These are phyloP conservation scores for Aleurites moluccanus DNA, from an alignment of 441 rosid species.

Conservation along the genomic window DNA sequence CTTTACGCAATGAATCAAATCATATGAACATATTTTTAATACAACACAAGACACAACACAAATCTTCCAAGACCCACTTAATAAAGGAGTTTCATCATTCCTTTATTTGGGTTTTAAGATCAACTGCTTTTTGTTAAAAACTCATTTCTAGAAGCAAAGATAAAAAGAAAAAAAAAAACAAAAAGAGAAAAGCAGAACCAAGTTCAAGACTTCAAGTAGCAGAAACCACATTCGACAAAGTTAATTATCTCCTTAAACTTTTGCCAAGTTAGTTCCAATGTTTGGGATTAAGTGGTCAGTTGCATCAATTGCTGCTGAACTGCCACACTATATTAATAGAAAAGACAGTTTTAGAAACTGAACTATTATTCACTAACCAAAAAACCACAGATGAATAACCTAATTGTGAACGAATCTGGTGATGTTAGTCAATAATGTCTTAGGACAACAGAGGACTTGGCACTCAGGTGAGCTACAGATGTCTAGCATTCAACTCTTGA, in stretches of 20 bases:
- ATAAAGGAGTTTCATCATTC: not conserved
- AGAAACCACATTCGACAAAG: too few relatives aligned
- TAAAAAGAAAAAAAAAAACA: not conserved
- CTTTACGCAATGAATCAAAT: conserved; percentile 1
- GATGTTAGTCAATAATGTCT: too few relatives aligned
- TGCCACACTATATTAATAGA: not conserved
- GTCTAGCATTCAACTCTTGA: too few relatives aligned
- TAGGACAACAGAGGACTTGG: too few relatives aligned
- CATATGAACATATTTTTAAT: not conserved
- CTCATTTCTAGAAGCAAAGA: not conserved
- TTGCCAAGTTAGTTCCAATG: too few relatives aligned
- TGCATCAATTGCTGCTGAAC: not conserved
- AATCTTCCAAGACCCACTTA: not conserved
- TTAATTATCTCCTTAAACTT: too few relatives aligned
- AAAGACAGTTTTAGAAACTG: not conserved
- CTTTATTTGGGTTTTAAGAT: not conserved
- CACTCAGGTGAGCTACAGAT: too few relatives aligned
- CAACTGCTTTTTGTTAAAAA: not conserved
- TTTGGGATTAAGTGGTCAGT: too few relatives aligned
- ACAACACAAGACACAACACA: not conserved
- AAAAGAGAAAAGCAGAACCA: not conserved
- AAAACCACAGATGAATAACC: too few relatives aligned
- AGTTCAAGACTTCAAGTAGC: not conserved
- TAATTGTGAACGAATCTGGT: too few relatives aligned
- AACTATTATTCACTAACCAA: not conserved